Evolutionary conservation across 116 monocot genomes (phyloP).

Genomic region (Phalaenopsis hybrid): DNA sequence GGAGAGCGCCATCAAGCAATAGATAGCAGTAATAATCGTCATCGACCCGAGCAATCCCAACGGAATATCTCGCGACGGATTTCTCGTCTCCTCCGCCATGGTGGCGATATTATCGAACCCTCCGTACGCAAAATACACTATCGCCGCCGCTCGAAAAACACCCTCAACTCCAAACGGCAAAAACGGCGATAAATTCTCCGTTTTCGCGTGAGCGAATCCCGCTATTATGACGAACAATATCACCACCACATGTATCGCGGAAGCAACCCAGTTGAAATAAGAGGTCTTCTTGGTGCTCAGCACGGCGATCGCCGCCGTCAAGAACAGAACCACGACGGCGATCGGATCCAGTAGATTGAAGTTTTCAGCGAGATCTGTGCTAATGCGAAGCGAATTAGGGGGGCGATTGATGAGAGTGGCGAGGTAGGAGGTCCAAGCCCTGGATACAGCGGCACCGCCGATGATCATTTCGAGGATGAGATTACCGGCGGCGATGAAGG

Average conservation of each 20-base stretch:
- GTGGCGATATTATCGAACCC: constrained; percentile 64
- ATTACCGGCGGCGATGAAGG: constrained; percentile 50
- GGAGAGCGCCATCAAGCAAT: constrained; percentile 46
- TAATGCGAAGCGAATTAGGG: constrained; percentile 24
- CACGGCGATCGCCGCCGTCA: constrained; percentile 28
- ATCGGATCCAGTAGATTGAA: constrained; percentile 44
- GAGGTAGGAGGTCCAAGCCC: constrained; percentile 53
- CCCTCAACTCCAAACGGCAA: constrained; percentile 36
- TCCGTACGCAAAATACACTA: constrained; percentile 53
- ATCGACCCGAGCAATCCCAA: constrained; percentile 51
- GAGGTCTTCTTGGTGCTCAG: constrained; percentile 41
- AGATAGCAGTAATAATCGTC: constrained; percentile 44
- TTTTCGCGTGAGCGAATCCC: constrained; percentile 37
- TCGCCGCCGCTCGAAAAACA: constrained; percentile 44
- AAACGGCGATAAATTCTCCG: constrained; percentile 33
- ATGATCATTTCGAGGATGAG: constrained; percentile 40
- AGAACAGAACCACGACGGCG: constrained; percentile 24
- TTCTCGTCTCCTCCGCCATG: constrained; percentile 52
- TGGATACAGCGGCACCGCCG: constrained; percentile 36
- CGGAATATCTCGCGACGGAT: constrained; percentile 51
- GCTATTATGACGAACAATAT: constrained; percentile 46
- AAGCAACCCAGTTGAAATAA: constrained; percentile 43
- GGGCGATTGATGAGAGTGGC: constrained; percentile 31
- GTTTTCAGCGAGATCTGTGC: constrained; percentile 25
- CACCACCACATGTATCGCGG: constrained; percentile 26